Base-by-base conservation (phyloP, 1,284 basidiomycete genomes). In the Coriolopsis trogii region DNA sequence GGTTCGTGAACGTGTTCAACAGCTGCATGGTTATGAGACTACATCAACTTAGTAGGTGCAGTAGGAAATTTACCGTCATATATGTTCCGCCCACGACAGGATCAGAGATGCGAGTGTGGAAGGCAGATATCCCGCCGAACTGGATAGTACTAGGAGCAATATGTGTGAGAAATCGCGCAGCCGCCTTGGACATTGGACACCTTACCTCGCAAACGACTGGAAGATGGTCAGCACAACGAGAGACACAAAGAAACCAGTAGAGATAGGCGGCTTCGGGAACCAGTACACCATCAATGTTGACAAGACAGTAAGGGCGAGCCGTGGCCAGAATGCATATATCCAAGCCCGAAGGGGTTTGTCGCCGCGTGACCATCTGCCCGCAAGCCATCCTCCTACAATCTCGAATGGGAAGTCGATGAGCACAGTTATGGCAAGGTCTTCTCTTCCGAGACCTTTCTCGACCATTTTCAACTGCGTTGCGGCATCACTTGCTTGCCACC, bases 341-440 rank as follows among this genome's bases (percentile, higher is more conserved):
- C 97, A 99, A 4, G 93, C 90, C 13, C 84, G 82, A 24, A 94
- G 76, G 12, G 89, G 89, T 42, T 76, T 79, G 46, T 85, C 80
- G 3, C 91, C 91, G 49, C 83, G 77, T 3, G 91, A 89, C 94
- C 95, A 98, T 61, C 87, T 86, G 3, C 94, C 97, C 0, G 95
- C 94, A n/a, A 97, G 77, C 86, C 93, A 99, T 10, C 96, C 96
- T 30, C 94, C 95, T 51, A 93, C 69, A 52, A 99, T 93, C 74
- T 99, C 96, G 73, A 97, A 97, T 1, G 97, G 97, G 62, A 99
- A 99, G 71, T 99, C 97, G 63, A 99, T 91, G 43, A 99, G 82
- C 26, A 97, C 95, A 2, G 94, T 91, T 21, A 97, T 79, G 4
- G 97, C 95, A 30, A 99, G 80, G 63, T 99, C 97, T 73, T 99